Evolutionary conservation across 495 filamentous ascomycete species (phyloP), one percentile per base, ranked within the genome.

Genomic region (Annulohypoxylon bovei): DNA sequence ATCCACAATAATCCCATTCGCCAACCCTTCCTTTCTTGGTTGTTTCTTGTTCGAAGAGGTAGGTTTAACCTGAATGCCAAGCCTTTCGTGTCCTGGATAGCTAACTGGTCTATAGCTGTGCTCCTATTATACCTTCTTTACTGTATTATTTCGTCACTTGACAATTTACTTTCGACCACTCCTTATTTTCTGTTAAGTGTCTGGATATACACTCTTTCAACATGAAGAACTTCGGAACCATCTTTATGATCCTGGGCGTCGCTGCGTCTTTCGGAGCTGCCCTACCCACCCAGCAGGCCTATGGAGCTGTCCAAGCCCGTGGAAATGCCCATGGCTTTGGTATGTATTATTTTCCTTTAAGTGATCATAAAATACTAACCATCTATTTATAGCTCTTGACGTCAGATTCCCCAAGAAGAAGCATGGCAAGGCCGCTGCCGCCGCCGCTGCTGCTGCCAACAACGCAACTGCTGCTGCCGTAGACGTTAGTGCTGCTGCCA

Each of bases 211-310:
- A 63, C 42, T 65, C 68, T 65, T 71, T 79, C 79, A 78, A 70
- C 60, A 81, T 81, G 79, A 81, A 80, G 75, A 79, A 79, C 76
- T 75, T 80, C 65, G 72, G 73, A 55, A 56, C 77, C 49, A 73
- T 80, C 61, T 49, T 81, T 52, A 67, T 78, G 57, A 58, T 72
- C 62, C 39, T 80, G 70, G 79, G 78, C 69, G 32, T 77, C 42
- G 78, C 68, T 39, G 78, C 77, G 44, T 74, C 72, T 44, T 44
- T 77, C 44, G 77, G 70, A 32, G 72, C 77, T 53, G 73, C 70
- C 42, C 54, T 77, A 18, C 78, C 78, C 30, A 62, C 78, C 25
- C 52, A 59, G 32, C 55, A 59, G 14, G 53, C 5, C 14, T 4
- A 7, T 5, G 47, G 54, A 1, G 49, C 59, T 33, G 4, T 67